Conservation (phyloP, 352 stramenopile genomes). For the Phytophthora megakarya region DNA sequence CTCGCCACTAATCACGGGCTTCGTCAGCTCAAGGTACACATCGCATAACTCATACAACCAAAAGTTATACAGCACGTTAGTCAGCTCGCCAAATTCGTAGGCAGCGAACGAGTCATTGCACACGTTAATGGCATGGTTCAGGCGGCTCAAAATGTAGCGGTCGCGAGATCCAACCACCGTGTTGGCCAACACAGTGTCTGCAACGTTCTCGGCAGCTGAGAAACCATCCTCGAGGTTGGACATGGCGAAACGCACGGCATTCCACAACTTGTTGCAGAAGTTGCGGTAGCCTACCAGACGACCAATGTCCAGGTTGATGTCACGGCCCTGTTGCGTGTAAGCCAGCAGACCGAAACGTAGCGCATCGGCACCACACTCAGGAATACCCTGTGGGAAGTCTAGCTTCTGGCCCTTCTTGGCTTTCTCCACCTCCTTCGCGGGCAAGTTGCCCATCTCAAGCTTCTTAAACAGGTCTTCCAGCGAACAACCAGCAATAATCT, state of each 20-base stretch:
- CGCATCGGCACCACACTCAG: conserved; percentile 98
- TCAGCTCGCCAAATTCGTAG: conserved; percentile 97
- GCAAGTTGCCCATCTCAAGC: conserved; percentile 97
- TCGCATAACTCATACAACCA: conserved; percentile 99
- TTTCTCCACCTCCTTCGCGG: conserved; percentile 96
- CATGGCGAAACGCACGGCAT: conserved; percentile 98
- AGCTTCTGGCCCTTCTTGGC: conserved; percentile 97
- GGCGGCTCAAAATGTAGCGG: conserved; percentile 84
- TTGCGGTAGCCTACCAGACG: conserved; percentile 98
- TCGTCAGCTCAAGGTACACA: conserved; percentile 99
- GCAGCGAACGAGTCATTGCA: conserved; percentile 87
- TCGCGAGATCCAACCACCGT: conserved; percentile 67
- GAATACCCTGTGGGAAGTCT: conserved; percentile 99
- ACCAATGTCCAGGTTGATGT: conserved; percentile 99
- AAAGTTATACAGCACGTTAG: conserved; percentile 96
- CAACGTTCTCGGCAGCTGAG: conserved; percentile 55
- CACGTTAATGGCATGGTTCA: conserved; percentile 75
- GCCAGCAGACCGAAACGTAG: conserved; percentile 98
- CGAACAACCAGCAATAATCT: conserved; percentile 97
- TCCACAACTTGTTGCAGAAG: conserved; percentile 99
- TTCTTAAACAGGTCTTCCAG: conserved; percentile 95
- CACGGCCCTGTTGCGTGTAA: conserved; percentile 93
- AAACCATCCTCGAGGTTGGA: conserved; percentile 93
- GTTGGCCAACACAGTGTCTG: conserved; percentile 68
- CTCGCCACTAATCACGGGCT: conserved; percentile 94